Percentiles rank a stretch among this genome's conserved stretches.
These are phyloP conservation scores for Apiospora malaysiana DNA, from an alignment of 2,329 filamentous ascomycete species.

Conservation along the genomic window DNA sequence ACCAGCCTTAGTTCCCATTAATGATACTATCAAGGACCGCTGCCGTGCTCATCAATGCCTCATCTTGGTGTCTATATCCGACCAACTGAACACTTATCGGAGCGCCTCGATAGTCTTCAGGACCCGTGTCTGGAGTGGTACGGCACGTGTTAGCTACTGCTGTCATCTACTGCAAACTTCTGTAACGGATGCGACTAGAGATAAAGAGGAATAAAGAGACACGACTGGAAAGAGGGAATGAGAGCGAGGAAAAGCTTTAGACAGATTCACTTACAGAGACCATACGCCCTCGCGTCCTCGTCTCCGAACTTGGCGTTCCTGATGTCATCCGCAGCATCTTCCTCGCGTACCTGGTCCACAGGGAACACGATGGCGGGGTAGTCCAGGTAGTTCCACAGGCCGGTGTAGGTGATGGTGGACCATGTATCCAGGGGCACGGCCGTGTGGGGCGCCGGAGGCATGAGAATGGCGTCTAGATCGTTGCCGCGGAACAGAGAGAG, in stretches of 20 bases:
- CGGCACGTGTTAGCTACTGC: not conserved
- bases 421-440: not conserved
- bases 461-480: not conserved
- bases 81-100: not conserved
- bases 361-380: slow-evolving; percentile 3
- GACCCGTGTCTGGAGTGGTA: not conserved
- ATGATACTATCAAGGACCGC: not conserved
- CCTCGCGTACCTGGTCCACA: not conserved
- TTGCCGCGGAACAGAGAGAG: not conserved
- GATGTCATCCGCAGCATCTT: not conserved
- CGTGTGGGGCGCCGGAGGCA: slow-evolving; percentile 17
- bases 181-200: too few species aligned
- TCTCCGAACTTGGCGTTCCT: not conserved
- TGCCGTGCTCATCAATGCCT: not conserved
- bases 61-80: not conserved
- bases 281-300: not conserved
- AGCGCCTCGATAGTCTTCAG: not conserved
- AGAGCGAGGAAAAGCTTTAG: not conserved
- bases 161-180: too few species aligned
- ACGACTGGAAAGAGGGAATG: not conserved
- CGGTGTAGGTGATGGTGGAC: slow-evolving; percentile 9
- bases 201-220: too few species aligned
- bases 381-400: slow-evolving; percentile 17
- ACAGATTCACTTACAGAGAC: not conserved
- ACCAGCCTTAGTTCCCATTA: not conserved